Base-by-base conservation (phyloP, 2,329 filamentous ascomycete genomes). In the Colletotrichum zoysiae region DNA sequence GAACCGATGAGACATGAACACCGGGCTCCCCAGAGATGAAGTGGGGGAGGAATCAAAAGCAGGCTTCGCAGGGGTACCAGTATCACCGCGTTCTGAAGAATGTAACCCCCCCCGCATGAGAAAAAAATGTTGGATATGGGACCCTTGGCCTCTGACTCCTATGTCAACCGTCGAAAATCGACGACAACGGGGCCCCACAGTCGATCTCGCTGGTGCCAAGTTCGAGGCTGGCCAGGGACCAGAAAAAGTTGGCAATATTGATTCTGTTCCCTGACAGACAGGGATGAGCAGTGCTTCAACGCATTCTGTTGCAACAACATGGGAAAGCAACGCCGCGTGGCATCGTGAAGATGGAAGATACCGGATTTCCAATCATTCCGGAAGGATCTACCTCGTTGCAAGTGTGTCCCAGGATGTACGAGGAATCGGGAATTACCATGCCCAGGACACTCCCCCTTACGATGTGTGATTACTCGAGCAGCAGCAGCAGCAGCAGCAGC, bases 191-290 rank as follows among this genome's bases (percentile, higher is more conserved):
- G 20, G 68, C 57, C 55, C 70, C 65, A 72, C 70, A 12, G 70
- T 65, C 60, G 70, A 69, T 70, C 65, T 72, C 61, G 44, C 59
- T 72, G 33, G 48, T 72, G 65, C 65, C 70, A 70, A 72, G 70
- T 72, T 72, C 48, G 23, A 56, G 53, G 56, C 59, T 38, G 70
- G 44, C 55, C 38, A 35, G 48, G 35, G 44, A 51, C 16, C n/a
- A n/a, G 14, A 55, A 55, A 71, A 72, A 70, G 70, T 72, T 72
- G 70, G 65, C 70, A 70, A 57, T 48, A 44, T 20, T 63, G 44
- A 55, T 26, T 30, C 30, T 53, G 40, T 67, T 40, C 66, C 59
- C 42, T 42, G 42, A 42, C 42, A 7, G 40, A 59, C 66, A 70
- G 46, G 66, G 60, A 42, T 63, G 26, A 16, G 33, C 20, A 14